phyloP scores from a whole-genome alignment of 2,329 filamentous ascomycete genomes.

The Penicillium occitanis region DNA sequence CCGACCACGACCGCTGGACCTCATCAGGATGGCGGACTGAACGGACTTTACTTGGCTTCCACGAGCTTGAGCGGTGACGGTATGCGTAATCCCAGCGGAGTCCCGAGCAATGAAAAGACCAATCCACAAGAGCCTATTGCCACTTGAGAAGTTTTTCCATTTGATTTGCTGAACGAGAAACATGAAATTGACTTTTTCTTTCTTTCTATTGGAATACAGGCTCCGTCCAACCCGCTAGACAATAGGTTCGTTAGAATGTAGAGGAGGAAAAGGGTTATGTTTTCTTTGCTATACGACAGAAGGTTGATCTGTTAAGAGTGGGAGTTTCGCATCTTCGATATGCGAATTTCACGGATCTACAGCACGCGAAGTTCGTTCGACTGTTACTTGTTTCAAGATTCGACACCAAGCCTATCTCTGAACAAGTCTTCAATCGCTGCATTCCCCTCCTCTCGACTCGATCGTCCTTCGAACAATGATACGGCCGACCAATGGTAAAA shows the following conservation, averaged over 20 bases:
- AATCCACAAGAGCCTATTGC: conserved; percentile 37
- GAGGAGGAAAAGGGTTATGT: conserved; percentile 1
- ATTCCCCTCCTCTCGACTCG: neutral
- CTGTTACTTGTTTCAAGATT: neutral
- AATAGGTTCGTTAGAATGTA: conserved; percentile 35
- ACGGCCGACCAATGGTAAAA: conserved; percentile 29
- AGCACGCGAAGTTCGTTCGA: conserved; percentile 15
- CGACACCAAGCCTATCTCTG: no score
- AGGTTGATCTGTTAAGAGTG: neutral
- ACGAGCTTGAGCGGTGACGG: conserved; percentile 49
- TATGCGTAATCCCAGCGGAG: conserved; percentile 47
- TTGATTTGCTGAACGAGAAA: conserved; percentile 11
- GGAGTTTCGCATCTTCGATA: conserved; percentile 2
- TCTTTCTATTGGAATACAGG: conserved; percentile 51
- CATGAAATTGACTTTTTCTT: conserved; percentile 53
- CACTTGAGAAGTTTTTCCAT: conserved; percentile 19
- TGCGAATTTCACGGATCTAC: conserved; percentile 6
- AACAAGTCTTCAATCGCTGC: neutral
- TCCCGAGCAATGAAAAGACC: conserved; percentile 54
- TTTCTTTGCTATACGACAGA: conserved; percentile 10
- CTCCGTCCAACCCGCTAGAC: conserved; percentile 58
- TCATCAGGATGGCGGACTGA: conserved; percentile 46
- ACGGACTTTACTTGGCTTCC: conserved; percentile 50
- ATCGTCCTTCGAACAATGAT: conserved; percentile 24
- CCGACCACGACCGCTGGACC: conserved; percentile 44